Base-by-base conservation (phyloP, 2,329 filamentous ascomycete species). In the Beauveria scarabaeidicola region DNA sequence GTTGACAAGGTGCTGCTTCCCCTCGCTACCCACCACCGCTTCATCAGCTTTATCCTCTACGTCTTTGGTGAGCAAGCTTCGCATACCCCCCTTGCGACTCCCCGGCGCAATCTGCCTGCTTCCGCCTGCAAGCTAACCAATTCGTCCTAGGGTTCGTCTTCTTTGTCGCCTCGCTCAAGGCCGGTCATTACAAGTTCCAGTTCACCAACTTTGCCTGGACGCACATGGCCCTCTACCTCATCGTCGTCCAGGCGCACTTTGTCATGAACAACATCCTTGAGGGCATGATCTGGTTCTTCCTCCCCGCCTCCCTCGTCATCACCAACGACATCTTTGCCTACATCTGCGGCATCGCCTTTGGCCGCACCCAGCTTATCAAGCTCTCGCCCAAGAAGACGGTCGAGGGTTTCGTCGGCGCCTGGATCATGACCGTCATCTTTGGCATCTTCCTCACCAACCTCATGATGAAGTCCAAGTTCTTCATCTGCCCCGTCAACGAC, bases 191-290 rank as follows among this genome's bases (percentile, higher is more conserved):
- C 80, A 90, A 88, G 73, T 97, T 99, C 77, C 94, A 99, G 75
- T 99, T 99, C 76, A 96, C 92, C 63, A 94, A 99, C 75, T 99
- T 97, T 69, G 94, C 92, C 58, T 99, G 94, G 94, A 97, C 94
- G 15, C 94, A 99, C 74, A 97, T 99, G 92, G 94, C 95, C 5
- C 84, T 99, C 21, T 97, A 96, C 78, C 81, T 99, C 69, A 97
- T 99, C 68, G 93, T 97, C 43, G 92, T 96, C 6, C 92, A 99
- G 75, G 92, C 94, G 15, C 94, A 99, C 73, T 99, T 99, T 74
- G 91, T 97, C 77, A 97, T 99, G 90, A 99, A 99, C 82, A 99
- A 99, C 75, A 89, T 99, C 65, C 95, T 99, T 68, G 94, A 99
- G 77, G 94, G 94, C 77, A 91, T 99, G 89, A 96, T 99, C 72